Percentiles rank a stretch among this genome's conserved stretches.
Conservation (phyloP, 352 stramenopile genomes). For the Globisporangium nunn region DNA sequence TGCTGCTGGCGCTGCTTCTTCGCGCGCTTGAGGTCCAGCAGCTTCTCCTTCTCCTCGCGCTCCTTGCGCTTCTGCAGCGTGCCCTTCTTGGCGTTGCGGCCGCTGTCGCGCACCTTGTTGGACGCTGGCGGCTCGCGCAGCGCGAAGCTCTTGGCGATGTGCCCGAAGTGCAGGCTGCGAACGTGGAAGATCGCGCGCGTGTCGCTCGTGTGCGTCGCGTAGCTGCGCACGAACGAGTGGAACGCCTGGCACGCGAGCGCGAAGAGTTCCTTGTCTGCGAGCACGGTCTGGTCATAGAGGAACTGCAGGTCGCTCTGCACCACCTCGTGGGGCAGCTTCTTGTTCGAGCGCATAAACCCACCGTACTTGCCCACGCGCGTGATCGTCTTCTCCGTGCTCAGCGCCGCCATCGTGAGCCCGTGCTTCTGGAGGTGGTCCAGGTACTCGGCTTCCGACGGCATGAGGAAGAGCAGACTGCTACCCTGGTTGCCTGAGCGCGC, state of each 20-base stretch:
- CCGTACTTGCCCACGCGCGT: constrained; percentile 51
- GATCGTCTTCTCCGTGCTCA: constrained; percentile 84
- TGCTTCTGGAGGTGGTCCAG: constrained; percentile 89
- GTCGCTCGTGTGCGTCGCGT: constrained; percentile 89
- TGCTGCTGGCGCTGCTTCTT: constrained; percentile 58
- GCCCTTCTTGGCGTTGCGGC: constrained; percentile 66
- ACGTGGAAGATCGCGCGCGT: constrained; percentile 91
- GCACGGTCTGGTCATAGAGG: constrained; percentile 72
- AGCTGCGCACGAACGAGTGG: constrained; percentile 90
- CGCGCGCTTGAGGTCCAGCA: constrained; percentile 39
- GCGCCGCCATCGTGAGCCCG: constrained; percentile 67
- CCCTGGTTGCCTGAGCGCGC: constrained; percentile 96
- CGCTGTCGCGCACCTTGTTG: constrained; percentile 68
- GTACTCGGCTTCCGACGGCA: constrained; percentile 94
- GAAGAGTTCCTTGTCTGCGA: constrained; percentile 82
- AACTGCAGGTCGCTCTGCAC: constrained; percentile 79
- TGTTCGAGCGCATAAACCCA: constrained; percentile 54
- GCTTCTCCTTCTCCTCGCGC: constrained; percentile 59
- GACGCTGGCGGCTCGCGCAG: constrained; percentile 80
- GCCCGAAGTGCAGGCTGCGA: constrained; percentile 89
- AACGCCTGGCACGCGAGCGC: constrained; percentile 86
- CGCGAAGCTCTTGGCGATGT: constrained; percentile 92
- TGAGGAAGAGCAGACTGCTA: constrained; percentile 94
- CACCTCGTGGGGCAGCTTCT: constrained; percentile 80
- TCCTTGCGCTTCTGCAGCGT: constrained; percentile 82